Conservation (phyloP, 208 protist species). For the Novymonas esmeraldas region DNA sequence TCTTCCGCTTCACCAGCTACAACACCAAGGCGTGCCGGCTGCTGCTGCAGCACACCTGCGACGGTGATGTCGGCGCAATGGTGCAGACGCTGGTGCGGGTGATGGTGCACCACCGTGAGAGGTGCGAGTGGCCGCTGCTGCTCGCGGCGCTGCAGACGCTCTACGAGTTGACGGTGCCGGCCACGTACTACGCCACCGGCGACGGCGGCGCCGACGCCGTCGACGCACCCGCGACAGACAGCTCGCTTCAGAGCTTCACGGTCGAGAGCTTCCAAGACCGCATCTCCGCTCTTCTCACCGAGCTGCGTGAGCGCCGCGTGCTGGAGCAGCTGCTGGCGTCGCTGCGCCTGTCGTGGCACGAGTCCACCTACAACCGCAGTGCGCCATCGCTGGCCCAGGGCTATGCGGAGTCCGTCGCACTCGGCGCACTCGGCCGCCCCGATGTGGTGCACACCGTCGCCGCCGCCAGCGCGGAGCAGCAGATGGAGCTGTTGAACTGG, state of each 20-base stretch:
- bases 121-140: conserved; percentile 78
- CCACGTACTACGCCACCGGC: conserved; percentile 72
- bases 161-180: conserved; percentile 81
- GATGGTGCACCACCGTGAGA: conserved; percentile 38
- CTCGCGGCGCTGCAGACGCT: conserved; percentile 75
- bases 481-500: conserved; percentile 69
- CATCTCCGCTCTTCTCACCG: conserved; percentile 38
- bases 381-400: conserved; percentile 32
- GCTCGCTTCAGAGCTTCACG: conserved; percentile 70
- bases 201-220: conserved; percentile 3
- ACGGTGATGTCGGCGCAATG: conserved; percentile 43
- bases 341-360: conserved; percentile 43
- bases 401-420: conserved; percentile 30
- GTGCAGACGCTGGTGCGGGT: conserved; percentile 48
- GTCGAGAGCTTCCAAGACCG: conserved; percentile 56
- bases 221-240: conserved; percentile 31
- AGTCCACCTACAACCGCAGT: conserved; percentile 36
- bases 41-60: conserved; percentile 76
- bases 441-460: conserved; percentile 41
- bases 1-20: conserved; percentile 85
- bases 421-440: conserved; percentile 37
- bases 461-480: conserved; percentile 37
- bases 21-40: conserved; percentile 50
- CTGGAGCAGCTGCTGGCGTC: conserved; percentile 58
- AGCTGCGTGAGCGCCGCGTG: conserved; percentile 42